These are phyloP conservation scores for Glebionis coronaria DNA, from an alignment of 129 eudicot genomes.

Conservation along the genomic window DNA sequence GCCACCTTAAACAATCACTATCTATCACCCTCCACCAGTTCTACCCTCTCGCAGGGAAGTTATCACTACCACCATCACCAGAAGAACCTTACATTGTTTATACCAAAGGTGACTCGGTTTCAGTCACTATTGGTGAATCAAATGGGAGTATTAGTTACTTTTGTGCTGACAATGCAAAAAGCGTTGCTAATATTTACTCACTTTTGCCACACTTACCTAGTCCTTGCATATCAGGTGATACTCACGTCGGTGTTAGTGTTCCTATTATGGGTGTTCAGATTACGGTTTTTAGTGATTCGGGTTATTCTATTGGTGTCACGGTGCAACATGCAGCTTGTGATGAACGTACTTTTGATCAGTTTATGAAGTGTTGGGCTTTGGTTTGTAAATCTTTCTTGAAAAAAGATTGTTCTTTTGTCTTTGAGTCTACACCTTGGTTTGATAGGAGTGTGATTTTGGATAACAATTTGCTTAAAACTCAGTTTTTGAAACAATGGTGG, in stretches of 20 bases:
- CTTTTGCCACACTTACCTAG: conserved; percentile 33
- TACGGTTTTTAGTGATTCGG: conserved; percentile 28
- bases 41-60: too few relatives aligned
- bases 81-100: conserved; percentile 28
- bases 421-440: conserved; percentile 13
- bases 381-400: conserved; percentile 23
- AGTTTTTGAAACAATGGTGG: conserved; percentile 36
- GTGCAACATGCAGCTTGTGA: too few relatives aligned
- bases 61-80: too few relatives aligned
- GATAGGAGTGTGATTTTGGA: conserved; percentile 32
- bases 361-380: conserved; percentile 42
- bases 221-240: conserved; percentile 15
- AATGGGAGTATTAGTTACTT: conserved; percentile 18
- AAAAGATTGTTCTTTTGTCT: neutral
- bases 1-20: too few relatives aligned
- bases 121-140: conserved; percentile 35
- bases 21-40: too few relatives aligned
- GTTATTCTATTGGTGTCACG: conserved; percentile 33
- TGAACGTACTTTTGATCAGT: too few relatives aligned
- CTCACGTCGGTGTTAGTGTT: neutral
- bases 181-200: conserved; percentile 15
- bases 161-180: conserved; percentile 25
- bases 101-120: conserved; percentile 28
- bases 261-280: conserved; percentile 37
- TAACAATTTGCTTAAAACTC: conserved; percentile 9